phyloP scores from a whole-genome alignment of 2,329 filamentous ascomycete species.

The Decorospora gaudefroyi region DNA sequence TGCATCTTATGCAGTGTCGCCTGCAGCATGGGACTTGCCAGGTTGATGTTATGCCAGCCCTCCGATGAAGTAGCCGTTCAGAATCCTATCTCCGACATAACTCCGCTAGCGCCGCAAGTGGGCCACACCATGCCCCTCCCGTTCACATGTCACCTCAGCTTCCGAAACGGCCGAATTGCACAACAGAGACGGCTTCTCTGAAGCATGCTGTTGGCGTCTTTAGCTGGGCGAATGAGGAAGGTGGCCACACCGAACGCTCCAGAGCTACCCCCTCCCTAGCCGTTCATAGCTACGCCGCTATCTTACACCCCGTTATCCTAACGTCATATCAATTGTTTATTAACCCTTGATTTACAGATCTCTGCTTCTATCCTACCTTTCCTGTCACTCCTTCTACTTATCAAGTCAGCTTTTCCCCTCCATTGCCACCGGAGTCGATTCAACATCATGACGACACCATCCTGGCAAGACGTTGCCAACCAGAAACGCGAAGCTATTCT shows the following conservation, averaged over 20 bases:
- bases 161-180: background rate
- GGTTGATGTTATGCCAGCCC: too few species aligned
- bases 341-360: too few species aligned
- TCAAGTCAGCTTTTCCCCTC: too few species aligned
- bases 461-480: conserved; percentile 57
- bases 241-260: background rate
- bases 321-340: too few species aligned
- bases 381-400: background rate
- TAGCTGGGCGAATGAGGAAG: conserved; percentile 4
- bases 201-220: background rate
- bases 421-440: background rate
- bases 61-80: too few species aligned
- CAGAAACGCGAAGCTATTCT: conserved; percentile 61
- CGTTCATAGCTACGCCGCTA: conserved; percentile 6
- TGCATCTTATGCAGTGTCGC: too few species aligned
- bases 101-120: too few species aligned
- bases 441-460: conserved; percentile 24
- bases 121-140: background rate
- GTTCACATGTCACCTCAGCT: background rate
- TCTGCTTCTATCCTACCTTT: background rate
- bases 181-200: background rate
- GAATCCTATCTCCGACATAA: background rate
- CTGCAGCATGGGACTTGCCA: too few species aligned
- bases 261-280: conserved; percentile 7
- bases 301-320: background rate